A percentile compares a stretch with the other conserved stretches of the same genome.
Conservation (phyloP, 306 rosid genomes). For the Sechiopsis laciniata region DNA sequence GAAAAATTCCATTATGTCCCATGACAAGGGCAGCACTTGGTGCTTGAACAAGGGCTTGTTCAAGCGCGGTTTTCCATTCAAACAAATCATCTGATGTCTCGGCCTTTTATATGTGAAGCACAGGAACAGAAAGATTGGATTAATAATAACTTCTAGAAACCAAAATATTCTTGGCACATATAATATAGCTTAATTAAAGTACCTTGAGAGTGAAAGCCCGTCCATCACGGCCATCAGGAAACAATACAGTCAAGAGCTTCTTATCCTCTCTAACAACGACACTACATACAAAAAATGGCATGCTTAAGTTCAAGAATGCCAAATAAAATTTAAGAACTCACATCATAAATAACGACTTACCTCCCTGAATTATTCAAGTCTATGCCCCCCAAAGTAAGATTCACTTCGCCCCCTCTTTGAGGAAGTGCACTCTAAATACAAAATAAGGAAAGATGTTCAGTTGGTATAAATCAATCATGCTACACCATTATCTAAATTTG, state of each 20-base stretch:
- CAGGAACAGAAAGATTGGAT: slow-evolving; percentile 10
- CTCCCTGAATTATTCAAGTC: slow-evolving; percentile 99
- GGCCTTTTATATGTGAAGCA: slow-evolving; percentile 41
- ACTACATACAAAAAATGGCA: slow-evolving; percentile 42
- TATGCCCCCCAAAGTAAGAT: slow-evolving; percentile 93
- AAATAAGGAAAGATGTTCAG: slow-evolving; percentile 15
- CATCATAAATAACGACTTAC: slow-evolving; percentile 34
- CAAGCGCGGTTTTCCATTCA: slow-evolving; percentile 97
- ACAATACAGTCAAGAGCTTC: slow-evolving; percentile 86
- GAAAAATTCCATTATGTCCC: slow-evolving; percentile 94
- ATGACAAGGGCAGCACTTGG: slow-evolving; percentile 99
- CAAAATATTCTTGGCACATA: neutral
- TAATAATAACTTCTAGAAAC: neutral
- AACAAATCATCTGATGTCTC: slow-evolving; percentile 90
- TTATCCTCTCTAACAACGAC: slow-evolving; percentile 99
- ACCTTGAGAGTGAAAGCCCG: slow-evolving; percentile 99
- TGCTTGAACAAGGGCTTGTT: slow-evolving; percentile 95
- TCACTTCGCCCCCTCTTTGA: slow-evolving; percentile 94
- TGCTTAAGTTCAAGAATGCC: slow-evolving; percentile 24
- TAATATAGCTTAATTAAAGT: slow-evolving; percentile 5
- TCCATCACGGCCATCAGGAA: slow-evolving; percentile 99
- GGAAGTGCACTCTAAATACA: slow-evolving; percentile 78
- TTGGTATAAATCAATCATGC: neutral
- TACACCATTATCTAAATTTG: neutral
- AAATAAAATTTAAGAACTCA: slow-evolving; percentile 14